These are phyloP conservation scores for Aureobasidium sp. DNA, from an alignment of 2,329 filamentous ascomycete genomes.

Conservation along the genomic window DNA sequence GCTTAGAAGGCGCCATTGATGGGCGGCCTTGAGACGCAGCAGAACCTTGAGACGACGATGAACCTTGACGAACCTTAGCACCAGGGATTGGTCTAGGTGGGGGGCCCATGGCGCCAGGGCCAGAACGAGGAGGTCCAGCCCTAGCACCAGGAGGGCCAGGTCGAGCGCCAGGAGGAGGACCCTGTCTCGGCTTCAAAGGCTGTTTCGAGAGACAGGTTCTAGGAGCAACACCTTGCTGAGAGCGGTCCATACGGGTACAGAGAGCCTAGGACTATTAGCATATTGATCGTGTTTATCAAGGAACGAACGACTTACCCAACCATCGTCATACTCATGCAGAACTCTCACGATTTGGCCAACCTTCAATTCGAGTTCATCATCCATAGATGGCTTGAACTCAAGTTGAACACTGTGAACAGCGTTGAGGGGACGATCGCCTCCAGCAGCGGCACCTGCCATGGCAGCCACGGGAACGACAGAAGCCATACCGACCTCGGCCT, in stretches of 20 bases:
- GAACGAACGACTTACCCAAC: constrained; percentile 63
- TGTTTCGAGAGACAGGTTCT: constrained; percentile 88
- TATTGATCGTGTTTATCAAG: background rate
- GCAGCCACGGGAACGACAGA: constrained; percentile 30
- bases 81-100: constrained; percentile 9
- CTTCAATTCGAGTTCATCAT: constrained; percentile 77
- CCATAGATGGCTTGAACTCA: constrained; percentile 86
- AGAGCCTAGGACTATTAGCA: constrained; percentile 55
- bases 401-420: constrained; percentile 89
- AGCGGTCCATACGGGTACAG: constrained; percentile 82
- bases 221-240: constrained; percentile 85
- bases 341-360: constrained; percentile 79
- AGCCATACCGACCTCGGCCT: constrained; percentile 20
- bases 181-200: constrained; percentile 75
- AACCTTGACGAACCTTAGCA: constrained; percentile 7
- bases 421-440: constrained; percentile 30
- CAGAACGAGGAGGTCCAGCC: constrained; percentile 14
- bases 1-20: background rate
- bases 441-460: constrained; percentile 28
- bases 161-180: constrained; percentile 38
- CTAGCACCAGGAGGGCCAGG: background rate
- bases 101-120: constrained; percentile 19
- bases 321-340: constrained; percentile 94
- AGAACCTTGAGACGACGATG: background rate
- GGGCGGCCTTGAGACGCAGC: background rate